Evolutionary conservation across 2,329 filamentous ascomycete species (phyloP), one percentile per base, ranked within the genome.

Genomic region (Blastomyces emzantsi): DNA sequence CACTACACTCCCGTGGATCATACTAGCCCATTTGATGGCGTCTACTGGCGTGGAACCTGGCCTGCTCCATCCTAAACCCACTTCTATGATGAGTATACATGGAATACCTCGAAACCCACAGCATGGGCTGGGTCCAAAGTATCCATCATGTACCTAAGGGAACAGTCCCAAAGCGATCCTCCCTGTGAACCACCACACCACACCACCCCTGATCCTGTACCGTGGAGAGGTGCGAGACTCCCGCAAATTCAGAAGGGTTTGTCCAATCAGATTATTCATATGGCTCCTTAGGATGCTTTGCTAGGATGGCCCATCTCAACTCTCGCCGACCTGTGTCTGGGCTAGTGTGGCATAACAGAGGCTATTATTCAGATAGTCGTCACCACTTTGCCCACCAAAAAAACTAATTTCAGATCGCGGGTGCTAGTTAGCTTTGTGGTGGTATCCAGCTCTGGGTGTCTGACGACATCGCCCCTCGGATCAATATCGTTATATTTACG

Each of bases 401-500:
- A 59, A 45, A 60, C 17, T 19, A 47, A 60, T 28, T 51, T 30
- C 11, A 60, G 57, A 60, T 60, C 41, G 57, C 57, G 41, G 57
- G 28, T 49, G 19, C 55, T 57, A 41, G 55, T 25, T 39, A 57
- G 17, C 33, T 17, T 30, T 41, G 30, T 22, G 25, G 57, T 22
- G n/a, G 33, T 33, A 60, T 22, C 43, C n/a, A 60, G 25, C 57
- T 60, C 57, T 15, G n/a, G 19, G 25, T n/a, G 39, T 60, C 57
- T 60, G 57, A 60, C 57, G 41, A 60, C 57, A 60, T 60, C 41
- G 57, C 57, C 57, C 30, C 57, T 60, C 57, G 9, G 57, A 28
- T 60, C 57, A 13, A 5, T 19, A 41, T 47, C 39, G 41, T 49
- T 49, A 60, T 60, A 60, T 60, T 17, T 47, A 30, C 22, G 33